These are phyloP conservation scores for Pythium brachiatum DNA, from an alignment of 352 stramenopile genomes.

Conservation along the genomic window DNA sequence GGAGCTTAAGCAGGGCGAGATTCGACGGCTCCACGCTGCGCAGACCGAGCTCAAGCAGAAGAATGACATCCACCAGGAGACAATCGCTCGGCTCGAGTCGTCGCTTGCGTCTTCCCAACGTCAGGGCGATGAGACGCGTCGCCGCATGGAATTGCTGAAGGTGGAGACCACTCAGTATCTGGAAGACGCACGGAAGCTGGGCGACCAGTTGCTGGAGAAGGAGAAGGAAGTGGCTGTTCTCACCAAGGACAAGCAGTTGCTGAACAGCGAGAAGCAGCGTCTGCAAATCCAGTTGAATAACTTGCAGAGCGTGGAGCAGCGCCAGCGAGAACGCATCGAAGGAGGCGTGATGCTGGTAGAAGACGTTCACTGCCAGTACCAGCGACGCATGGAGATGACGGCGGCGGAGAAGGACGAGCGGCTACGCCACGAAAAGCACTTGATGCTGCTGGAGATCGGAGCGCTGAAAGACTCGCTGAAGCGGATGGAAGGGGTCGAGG, in stretches of 20 bases:
- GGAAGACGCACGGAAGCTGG: slow-evolving; percentile 33
- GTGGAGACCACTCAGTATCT: slow-evolving; percentile 41
- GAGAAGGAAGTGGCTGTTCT: slow-evolving; percentile 36
- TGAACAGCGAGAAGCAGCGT: slow-evolving; percentile 36
- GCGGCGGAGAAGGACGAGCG: slow-evolving; percentile 45
- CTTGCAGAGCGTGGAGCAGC: slow-evolving; percentile 25
- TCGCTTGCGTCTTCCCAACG: slow-evolving; percentile 30
- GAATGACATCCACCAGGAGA: slow-evolving; percentile 52
- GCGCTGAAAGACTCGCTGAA: slow-evolving; percentile 39
- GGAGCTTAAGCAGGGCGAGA: slow-evolving; percentile 72
- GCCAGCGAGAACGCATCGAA: slow-evolving; percentile 38
- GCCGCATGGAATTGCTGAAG: slow-evolving; percentile 49
- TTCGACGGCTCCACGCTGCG: slow-evolving; percentile 43
- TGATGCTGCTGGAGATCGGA: slow-evolving; percentile 44
- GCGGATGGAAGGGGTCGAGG: slow-evolving; percentile 41
- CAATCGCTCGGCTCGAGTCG: slow-evolving; percentile 44
- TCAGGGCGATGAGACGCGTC: slow-evolving; percentile 48
- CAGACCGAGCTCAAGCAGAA: slow-evolving; percentile 60
- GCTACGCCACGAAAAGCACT: slow-evolving; percentile 38
- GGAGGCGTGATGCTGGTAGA: slow-evolving; percentile 40
- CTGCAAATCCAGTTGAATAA: slow-evolving; percentile 58
- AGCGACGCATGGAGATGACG: slow-evolving; percentile 32
- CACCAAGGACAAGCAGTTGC: slow-evolving; percentile 33
- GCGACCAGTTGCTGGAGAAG: slow-evolving; percentile 36
- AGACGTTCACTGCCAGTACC: slow-evolving; percentile 38